phyloP scores from a whole-genome alignment of 306 rosid genomes.

The Myrica gale region DNA sequence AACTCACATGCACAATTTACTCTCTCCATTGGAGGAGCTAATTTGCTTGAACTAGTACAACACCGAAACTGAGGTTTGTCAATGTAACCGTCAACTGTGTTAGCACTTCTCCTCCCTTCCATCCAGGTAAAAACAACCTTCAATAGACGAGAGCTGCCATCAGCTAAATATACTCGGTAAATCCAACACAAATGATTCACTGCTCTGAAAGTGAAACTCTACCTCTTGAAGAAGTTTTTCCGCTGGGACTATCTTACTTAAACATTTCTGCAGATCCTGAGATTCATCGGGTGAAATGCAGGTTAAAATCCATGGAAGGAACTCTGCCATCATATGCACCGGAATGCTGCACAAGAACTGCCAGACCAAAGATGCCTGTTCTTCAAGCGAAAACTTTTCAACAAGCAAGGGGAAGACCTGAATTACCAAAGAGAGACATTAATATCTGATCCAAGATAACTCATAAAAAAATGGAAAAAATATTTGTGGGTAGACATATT shows the following conservation, averaged over 20 bases:
- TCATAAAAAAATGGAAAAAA: background rate
- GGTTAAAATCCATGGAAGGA: constrained; percentile 92
- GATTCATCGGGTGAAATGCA: constrained; percentile 84
- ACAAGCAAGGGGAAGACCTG: constrained; percentile 94
- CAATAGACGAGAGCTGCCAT: constrained; percentile 33
- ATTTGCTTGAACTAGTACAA: constrained; percentile 44
- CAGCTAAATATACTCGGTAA: constrained; percentile 15
- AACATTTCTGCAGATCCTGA: constrained; percentile 67
- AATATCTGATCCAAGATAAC: no score
- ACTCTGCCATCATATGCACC: constrained; percentile 85
- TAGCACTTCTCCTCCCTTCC: constrained; percentile 54
- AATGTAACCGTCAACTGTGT: constrained; percentile 33
- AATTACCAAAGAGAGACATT: constrained; percentile 28
- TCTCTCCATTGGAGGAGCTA: constrained; percentile 42
- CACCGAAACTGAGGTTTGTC: constrained; percentile 48
- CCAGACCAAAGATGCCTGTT: constrained; percentile 93
- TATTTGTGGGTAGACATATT: background rate
- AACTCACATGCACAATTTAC: constrained; percentile 55
- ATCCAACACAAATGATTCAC: constrained; percentile 24
- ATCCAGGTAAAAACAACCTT: constrained; percentile 97
- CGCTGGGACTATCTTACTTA: constrained; percentile 77
- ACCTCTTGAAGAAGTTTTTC: constrained; percentile 98
- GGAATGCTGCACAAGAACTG: constrained; percentile 99
- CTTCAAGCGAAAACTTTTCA: constrained; percentile 85
- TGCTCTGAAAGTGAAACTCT: constrained; percentile 30